A percentile compares a stretch with the other conserved stretches of the same genome.
Conservation (phyloP, 2,329 filamentous ascomycete genomes). For the Fusarium chaquense region DNA sequence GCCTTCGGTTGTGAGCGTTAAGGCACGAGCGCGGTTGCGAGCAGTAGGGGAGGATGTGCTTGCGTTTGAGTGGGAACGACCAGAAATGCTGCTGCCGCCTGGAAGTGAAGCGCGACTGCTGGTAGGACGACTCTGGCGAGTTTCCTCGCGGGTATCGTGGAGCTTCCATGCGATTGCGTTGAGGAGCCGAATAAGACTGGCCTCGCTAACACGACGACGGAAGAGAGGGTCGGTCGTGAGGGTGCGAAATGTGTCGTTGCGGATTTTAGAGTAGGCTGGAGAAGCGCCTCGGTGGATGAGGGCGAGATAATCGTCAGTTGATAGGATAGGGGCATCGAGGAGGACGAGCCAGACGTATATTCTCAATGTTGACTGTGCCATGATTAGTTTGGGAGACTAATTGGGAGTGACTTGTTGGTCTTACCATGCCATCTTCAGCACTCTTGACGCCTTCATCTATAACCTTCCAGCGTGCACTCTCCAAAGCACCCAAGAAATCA, state of each 20-base stretch:
- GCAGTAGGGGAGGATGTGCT: constrained; percentile 59
- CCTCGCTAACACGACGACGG: constrained; percentile 93
- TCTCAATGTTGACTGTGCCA: constrained; percentile 81
- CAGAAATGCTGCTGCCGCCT: constrained; percentile 52
- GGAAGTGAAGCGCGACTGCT: constrained; percentile 54
- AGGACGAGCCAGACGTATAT: constrained; percentile 98
- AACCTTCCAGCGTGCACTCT: constrained; percentile 79
- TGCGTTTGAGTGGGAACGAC: constrained; percentile 53
- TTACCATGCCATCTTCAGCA: constrained; percentile 85
- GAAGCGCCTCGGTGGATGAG: constrained; percentile 94
- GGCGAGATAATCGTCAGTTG: constrained; percentile 88
- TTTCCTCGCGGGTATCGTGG: constrained; percentile 77
- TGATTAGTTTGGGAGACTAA: constrained; percentile 4
- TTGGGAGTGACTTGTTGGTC: constrained; percentile 1
- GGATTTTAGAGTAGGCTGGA: constrained; percentile 95
- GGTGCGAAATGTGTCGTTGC: constrained; percentile 97
- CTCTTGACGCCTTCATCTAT: constrained; percentile 81
- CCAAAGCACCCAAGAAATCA: constrained; percentile 74
- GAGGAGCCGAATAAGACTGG: constrained; percentile 90
- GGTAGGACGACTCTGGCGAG: constrained; percentile 55
- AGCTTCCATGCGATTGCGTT: constrained; percentile 96
- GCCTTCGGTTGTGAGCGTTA: constrained; percentile 72
- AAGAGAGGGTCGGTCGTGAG: constrained; percentile 97
- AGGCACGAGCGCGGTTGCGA: constrained; percentile 66
- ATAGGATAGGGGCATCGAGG: constrained; percentile 85